Conservation (phyloP, 208 protist species). For the Trypanosoma avium region DNA sequence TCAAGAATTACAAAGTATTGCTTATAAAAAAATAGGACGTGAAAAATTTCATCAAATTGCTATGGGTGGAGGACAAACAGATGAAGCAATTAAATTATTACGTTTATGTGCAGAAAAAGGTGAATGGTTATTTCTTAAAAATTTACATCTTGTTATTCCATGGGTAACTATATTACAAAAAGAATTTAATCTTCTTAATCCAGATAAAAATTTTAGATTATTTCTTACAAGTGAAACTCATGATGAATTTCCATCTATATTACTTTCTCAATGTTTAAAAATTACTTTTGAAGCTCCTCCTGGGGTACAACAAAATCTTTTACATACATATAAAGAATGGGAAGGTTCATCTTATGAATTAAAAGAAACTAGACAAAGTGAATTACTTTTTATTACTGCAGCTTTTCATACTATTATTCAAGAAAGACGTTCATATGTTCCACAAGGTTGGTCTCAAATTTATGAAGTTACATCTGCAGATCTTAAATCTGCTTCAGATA, state of each 20-base stretch:
- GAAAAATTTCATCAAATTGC: constrained; percentile 92
- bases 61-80: constrained; percentile 96
- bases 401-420: constrained; percentile 97
- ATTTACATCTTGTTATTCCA: constrained; percentile 95
- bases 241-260: constrained; percentile 92
- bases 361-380: constrained; percentile 63
- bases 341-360: constrained; percentile 52
- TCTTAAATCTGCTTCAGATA: constrained; percentile 89
- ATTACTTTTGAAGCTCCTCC: constrained; percentile 96
- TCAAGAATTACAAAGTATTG: constrained; percentile 92
- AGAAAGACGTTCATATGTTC: constrained; percentile 96
- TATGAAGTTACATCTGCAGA: constrained; percentile 97
- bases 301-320: constrained; percentile 94
- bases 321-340: constrained; percentile 93
- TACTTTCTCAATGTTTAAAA: constrained; percentile 95
- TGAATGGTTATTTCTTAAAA: constrained; percentile 96
- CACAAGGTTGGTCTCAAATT: constrained; percentile 97
- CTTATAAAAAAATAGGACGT: constrained; percentile 69
- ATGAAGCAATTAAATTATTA: constrained; percentile 87
- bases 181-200: constrained; percentile 85
- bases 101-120: constrained; percentile 71
- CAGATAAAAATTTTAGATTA: constrained; percentile 90
- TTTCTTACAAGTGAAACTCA: constrained; percentile 97
- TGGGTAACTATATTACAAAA: constrained; percentile 94
- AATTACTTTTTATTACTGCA: constrained; percentile 94